Evolutionary conservation across 495 filamentous ascomycete species (phyloP).

Genomic region (Hypoxylon subgilvum): DNA sequence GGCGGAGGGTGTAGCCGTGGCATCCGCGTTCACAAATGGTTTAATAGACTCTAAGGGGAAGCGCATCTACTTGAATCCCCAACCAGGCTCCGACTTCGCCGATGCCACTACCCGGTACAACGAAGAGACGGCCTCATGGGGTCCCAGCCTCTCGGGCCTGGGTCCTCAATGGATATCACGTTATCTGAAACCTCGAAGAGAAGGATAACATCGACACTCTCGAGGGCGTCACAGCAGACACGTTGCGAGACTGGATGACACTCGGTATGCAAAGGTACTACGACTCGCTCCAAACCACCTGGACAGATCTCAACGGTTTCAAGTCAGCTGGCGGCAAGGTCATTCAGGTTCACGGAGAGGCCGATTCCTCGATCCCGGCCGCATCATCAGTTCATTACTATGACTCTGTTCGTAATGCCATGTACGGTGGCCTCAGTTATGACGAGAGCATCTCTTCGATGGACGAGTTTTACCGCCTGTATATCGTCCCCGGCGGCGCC

Average conservation of each 20-base stretch:
- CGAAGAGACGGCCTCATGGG: slow-evolving; percentile 46
- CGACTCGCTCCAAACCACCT: slow-evolving; percentile 55
- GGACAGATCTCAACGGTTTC: slow-evolving; percentile 54
- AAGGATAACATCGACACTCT: slow-evolving; percentile 46
- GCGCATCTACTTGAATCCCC: slow-evolving; percentile 56
- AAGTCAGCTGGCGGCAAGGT: slow-evolving; percentile 57
- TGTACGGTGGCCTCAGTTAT: slow-evolving; percentile 52
- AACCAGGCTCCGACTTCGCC: slow-evolving; percentile 47
- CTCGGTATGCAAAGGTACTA: slow-evolving; percentile 45
- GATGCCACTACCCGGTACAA: slow-evolving; percentile 55
- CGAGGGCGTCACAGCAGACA: slow-evolving; percentile 56
- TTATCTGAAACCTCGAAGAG: slow-evolving; percentile 44
- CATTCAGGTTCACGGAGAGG: slow-evolving; percentile 59
- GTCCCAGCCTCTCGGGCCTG: slow-evolving; percentile 42
- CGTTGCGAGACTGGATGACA: slow-evolving; percentile 55
- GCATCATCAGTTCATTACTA: slow-evolving; percentile 56
- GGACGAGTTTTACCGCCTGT: slow-evolving; percentile 60
- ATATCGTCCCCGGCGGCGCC: slow-evolving; percentile 57
- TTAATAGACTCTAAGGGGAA: slow-evolving; percentile 52
- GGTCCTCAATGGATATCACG: slow-evolving; percentile 48
- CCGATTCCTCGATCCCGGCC: slow-evolving; percentile 55
- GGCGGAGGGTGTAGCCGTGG: slow-evolving; percentile 47
- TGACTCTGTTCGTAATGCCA: slow-evolving; percentile 56
- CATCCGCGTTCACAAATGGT: slow-evolving; percentile 50
- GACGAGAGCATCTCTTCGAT: slow-evolving; percentile 44